Conservation (phyloP, 352 stramenopile genomes). For the Phytophthora macrochlamydospora region DNA sequence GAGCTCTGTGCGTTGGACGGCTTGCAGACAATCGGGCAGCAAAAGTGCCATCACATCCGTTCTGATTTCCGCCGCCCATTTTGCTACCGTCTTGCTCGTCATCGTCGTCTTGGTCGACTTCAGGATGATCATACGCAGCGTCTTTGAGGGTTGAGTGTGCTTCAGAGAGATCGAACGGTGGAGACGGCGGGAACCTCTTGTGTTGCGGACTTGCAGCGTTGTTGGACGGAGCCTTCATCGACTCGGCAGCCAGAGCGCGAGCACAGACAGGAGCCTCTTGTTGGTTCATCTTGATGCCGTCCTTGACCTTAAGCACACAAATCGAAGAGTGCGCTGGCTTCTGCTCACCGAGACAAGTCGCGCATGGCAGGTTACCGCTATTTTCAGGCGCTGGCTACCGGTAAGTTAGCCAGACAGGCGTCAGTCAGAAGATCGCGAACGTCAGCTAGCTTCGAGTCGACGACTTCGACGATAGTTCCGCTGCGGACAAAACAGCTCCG, state of each 20-base stretch:
- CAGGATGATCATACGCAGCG: background rate
- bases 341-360: no score
- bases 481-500: no score
- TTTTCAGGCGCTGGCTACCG: no score
- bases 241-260: background rate
- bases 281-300: no score
- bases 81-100: background rate
- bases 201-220: background rate
- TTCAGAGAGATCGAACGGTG: background rate
- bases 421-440: no score
- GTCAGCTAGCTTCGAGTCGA: no score
- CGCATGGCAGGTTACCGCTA: no score
- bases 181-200: background rate
- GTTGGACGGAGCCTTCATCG: background rate
- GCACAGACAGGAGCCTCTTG: no score
- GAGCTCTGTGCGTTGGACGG: conserved; percentile 1
- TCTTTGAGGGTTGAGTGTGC: background rate
- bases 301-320: no score
- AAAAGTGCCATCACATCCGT: conserved; percentile 16
- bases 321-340: no score
- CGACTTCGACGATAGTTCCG: no score
- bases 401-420: no score
- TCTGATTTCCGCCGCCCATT: background rate
- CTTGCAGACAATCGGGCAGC: conserved; percentile 41
- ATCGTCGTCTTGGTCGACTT: conserved; percentile 15